These are phyloP conservation scores for Vigna reflexopilosa DNA, from an alignment of 306 rosid genomes.

Conservation along the genomic window DNA sequence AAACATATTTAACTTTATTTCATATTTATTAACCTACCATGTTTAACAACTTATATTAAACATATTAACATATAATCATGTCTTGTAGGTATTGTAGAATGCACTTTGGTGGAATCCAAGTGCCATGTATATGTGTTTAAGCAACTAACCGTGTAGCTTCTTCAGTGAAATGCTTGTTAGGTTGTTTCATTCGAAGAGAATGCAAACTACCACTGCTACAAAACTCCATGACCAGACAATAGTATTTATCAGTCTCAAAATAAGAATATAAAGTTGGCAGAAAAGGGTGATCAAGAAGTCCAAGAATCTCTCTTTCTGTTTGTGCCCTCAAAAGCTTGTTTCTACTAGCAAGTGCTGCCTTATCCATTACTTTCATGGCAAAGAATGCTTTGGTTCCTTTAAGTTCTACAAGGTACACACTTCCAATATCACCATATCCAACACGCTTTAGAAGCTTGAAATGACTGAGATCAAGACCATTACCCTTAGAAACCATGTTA, in stretches of 20 bases:
- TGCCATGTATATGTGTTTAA: neutral
- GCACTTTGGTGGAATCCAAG: neutral
- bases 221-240: constrained; percentile 85
- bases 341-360: constrained; percentile 77
- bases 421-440: constrained; percentile 86
- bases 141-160: constrained; percentile 81
- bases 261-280: constrained; percentile 83
- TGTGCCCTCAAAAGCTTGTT: constrained; percentile 88
- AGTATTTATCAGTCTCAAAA: constrained; percentile 77
- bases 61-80: neutral
- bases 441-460: constrained; percentile 82
- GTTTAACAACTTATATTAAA: neutral
- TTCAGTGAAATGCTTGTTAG: constrained; percentile 77
- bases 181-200: constrained; percentile 78
- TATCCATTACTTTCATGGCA: constrained; percentile 94
- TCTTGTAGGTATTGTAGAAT: neutral
- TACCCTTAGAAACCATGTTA: constrained; percentile 58
- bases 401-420: constrained; percentile 82
- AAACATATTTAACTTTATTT: no score
- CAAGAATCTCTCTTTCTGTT: constrained; percentile 91
- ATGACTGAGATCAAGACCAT: constrained; percentile 61
- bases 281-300: constrained; percentile 91
- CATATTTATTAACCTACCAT: neutral
- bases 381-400: constrained; percentile 60
- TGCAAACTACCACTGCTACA: constrained; percentile 88